Percentiles rank a stretch among this genome's conserved stretches.
phyloP scores from a whole-genome alignment of 2,329 filamentous ascomycete genomes.

The Epichloe elymi region DNA sequence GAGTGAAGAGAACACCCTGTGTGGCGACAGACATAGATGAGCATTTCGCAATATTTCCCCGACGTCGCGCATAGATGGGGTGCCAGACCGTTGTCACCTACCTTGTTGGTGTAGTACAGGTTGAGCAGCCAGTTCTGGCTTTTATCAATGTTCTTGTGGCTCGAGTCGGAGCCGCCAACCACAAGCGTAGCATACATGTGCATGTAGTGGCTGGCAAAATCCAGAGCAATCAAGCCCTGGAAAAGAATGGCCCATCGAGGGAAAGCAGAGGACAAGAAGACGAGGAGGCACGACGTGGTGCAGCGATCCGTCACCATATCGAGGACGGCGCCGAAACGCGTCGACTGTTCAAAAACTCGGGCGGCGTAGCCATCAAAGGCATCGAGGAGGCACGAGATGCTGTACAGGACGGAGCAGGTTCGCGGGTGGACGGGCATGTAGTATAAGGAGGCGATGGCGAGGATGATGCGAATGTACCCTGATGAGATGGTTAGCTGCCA shows the following conservation, averaged over 20 bases:
- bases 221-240: slow-evolving; percentile 82
- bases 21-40: background rate
- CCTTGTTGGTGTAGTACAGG: slow-evolving; percentile 95
- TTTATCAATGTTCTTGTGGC: slow-evolving; percentile 91
- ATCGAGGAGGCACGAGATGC: slow-evolving; percentile 86
- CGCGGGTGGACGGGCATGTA: slow-evolving; percentile 99
- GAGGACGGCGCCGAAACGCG: slow-evolving; percentile 87
- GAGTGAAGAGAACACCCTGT: slow-evolving; percentile 78
- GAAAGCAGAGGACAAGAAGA: slow-evolving; percentile 90
- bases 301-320: slow-evolving; percentile 99
- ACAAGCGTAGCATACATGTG: slow-evolving; percentile 95
- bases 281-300: slow-evolving; percentile 86
- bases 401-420: slow-evolving; percentile 85
- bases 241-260: slow-evolving; percentile 90
- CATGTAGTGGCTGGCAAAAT: slow-evolving; percentile 94
- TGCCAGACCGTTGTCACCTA: slow-evolving; percentile 27
- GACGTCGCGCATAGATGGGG: background rate
- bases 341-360: slow-evolving; percentile 67
- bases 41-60: slow-evolving; percentile 7
- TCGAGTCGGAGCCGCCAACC: slow-evolving; percentile 66
- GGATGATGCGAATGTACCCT: slow-evolving; percentile 68
- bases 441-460: slow-evolving; percentile 84
- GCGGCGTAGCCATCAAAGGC: slow-evolving; percentile 93
- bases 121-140: slow-evolving; percentile 81
- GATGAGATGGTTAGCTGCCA: slow-evolving; percentile 1